phyloP scores from a whole-genome alignment of 1,284 basidiomycete species.

The Paramarasmius palmivorus region DNA sequence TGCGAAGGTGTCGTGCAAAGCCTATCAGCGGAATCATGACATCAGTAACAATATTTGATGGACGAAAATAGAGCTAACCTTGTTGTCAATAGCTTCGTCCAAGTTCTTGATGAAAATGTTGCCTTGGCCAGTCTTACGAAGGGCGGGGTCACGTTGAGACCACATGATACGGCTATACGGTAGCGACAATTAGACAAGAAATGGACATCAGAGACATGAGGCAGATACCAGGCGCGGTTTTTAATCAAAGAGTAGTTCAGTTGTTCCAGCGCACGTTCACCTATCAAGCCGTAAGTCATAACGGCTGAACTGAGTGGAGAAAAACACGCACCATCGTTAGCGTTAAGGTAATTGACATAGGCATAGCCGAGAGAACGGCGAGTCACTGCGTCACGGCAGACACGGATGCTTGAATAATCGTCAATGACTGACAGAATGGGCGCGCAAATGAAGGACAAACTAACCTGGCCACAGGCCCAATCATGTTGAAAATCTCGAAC shows the following conservation, averaged over 20 bases:
- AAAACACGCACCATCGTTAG: conserved; percentile 78
- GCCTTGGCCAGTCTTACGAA: conserved; percentile 99
- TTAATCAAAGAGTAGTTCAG: conserved; percentile 99
- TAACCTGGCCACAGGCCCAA: conserved; percentile 95
- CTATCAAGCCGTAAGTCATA: conserved; percentile 36
- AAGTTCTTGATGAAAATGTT: conserved; percentile 99
- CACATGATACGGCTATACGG: conserved; percentile 95
- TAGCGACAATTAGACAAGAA: conserved; percentile 15
- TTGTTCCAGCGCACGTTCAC: conserved; percentile 98
- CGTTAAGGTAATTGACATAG: conserved; percentile 99
- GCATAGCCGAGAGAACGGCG: conserved; percentile 99
- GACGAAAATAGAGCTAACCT: conserved; percentile 49
- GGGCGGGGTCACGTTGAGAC: conserved; percentile 99
- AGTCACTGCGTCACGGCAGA: conserved; percentile 99
- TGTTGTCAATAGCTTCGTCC: conserved; percentile 98
- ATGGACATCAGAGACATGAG: conserved; percentile 1
- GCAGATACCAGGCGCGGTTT: conserved; percentile 86
- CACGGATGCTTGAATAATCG: conserved; percentile 79
- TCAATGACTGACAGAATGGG: conserved; percentile 2
- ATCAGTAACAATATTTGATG: background rate
- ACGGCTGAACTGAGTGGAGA: conserved; percentile 1
- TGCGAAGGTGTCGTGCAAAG: conserved; percentile 99
- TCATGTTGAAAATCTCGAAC: conserved; percentile 99
- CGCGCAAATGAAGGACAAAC: conserved; percentile 25
- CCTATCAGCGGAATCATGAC: conserved; percentile 43